These are phyloP conservation scores for Pelargonium myrrhifolium DNA, from an alignment of 441 rosid genomes.

Conservation along the genomic window DNA sequence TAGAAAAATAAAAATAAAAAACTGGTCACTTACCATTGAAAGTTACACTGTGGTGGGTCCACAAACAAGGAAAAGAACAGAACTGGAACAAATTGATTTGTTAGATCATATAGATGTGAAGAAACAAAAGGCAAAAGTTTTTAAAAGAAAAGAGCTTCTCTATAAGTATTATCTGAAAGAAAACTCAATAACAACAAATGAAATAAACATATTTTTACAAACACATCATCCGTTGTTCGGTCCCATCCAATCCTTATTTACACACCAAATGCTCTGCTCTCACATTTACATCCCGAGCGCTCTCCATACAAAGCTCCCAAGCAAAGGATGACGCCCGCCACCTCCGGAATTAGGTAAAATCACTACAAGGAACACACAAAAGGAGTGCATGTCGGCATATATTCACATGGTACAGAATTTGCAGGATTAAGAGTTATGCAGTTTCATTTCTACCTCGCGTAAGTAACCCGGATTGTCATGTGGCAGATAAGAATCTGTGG, in stretches of 20 bases:
- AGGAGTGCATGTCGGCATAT: no score
- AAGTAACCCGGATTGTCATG: not conserved
- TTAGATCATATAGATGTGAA: no score
- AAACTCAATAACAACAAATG: not conserved
- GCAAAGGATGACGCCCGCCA: no score
- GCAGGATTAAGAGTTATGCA: not conserved
- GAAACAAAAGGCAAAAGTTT: no score
- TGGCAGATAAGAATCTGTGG: slow-evolving; percentile 45
- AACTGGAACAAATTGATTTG: no score
- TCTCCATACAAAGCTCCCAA: not conserved
- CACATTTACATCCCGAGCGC: slow-evolving; percentile 3
- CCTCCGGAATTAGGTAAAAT: not conserved
- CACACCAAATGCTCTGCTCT: not conserved
- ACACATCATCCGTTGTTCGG: not conserved
- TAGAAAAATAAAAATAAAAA: no score
- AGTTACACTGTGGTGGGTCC: no score
- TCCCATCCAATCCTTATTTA: not conserved
- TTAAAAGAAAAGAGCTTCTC: not conserved
- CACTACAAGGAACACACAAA: not conserved
- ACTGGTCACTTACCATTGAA: no score
- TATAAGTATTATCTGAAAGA: not conserved
- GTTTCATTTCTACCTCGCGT: not conserved
- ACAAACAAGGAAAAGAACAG: no score
- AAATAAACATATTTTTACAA: slow-evolving; percentile 1
- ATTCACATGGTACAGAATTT: not conserved